Evolutionary conservation across 1,284 basidiomycete genomes (phyloP).

Genomic region (Bondarzewia mesenterica): DNA sequence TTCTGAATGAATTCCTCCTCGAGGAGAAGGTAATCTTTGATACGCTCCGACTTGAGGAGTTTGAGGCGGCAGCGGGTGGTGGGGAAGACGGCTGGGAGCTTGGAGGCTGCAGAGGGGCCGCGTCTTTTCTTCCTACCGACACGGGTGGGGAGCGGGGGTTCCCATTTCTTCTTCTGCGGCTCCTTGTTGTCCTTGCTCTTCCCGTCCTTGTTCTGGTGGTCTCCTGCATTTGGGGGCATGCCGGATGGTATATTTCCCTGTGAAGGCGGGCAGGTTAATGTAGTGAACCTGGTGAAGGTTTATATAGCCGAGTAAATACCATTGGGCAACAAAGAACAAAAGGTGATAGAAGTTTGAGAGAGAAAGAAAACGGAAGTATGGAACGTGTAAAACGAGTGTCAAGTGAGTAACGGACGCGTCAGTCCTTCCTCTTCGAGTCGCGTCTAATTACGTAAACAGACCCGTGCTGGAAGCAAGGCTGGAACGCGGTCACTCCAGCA

Average conservation of each 20-base stretch:
- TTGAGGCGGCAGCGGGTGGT: slow-evolving; percentile 95
- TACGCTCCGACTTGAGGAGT: slow-evolving; percentile 94
- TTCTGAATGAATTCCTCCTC: slow-evolving; percentile 98
- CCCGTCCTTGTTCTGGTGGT: slow-evolving; percentile 14
- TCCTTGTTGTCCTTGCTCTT: slow-evolving; percentile 42
- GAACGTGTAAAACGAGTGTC: slow-evolving; percentile 21
- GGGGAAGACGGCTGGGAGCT: slow-evolving; percentile 90
- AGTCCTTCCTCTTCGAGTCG: slow-evolving; percentile 23
- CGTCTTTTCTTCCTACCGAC: slow-evolving; percentile 93
- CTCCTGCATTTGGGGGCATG: slow-evolving; percentile 34
- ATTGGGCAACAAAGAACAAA: slow-evolving; percentile 13
- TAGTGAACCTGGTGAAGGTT: background rate
- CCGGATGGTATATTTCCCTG: slow-evolving; percentile 81
- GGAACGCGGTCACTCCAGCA: background rate
- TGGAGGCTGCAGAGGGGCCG: slow-evolving; percentile 87
- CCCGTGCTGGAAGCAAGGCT: slow-evolving; percentile 3
- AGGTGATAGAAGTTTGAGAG: slow-evolving; percentile 5
- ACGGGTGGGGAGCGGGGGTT: slow-evolving; percentile 94
- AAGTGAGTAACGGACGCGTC: slow-evolving; percentile 47
- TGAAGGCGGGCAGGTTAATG: background rate
- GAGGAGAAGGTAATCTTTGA: slow-evolving; percentile 95
- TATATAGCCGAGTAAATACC: slow-evolving; percentile 11
- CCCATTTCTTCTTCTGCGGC: slow-evolving; percentile 94
- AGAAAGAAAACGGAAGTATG: slow-evolving; percentile 18
- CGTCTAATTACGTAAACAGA: slow-evolving; percentile 11